Evolutionary conservation across 2,329 filamentous ascomycete genomes (phyloP).

Genomic region (Exserohilum turcica): DNA sequence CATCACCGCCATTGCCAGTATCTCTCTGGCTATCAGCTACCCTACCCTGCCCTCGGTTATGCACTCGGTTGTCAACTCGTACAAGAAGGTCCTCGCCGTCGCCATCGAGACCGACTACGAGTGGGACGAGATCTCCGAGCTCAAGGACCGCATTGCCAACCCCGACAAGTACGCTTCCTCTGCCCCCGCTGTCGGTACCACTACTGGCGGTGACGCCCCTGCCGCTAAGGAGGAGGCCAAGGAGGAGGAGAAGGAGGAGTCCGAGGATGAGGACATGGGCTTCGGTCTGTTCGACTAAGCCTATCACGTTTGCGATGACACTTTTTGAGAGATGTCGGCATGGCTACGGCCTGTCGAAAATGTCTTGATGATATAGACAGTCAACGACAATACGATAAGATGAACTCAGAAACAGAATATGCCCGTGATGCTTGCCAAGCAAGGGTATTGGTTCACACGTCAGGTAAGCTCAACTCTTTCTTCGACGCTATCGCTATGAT

Average conservation of each 20-base stretch:
- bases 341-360: slow-evolving; percentile 25
- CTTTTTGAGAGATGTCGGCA: slow-evolving; percentile 27
- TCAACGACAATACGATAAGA: slow-evolving; percentile 45
- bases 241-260: slow-evolving; percentile 61
- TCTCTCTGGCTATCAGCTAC: slow-evolving; percentile 93
- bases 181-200: slow-evolving; percentile 68
- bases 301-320: slow-evolving; percentile 24
- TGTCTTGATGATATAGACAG: slow-evolving; percentile 40
- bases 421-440: slow-evolving; percentile 35
- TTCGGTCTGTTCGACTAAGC: slow-evolving; percentile 62
- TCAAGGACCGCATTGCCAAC: slow-evolving; percentile 99
- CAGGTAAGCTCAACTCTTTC: slow-evolving; percentile 44
- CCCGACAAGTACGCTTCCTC: slow-evolving; percentile 92
- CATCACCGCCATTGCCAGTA: slow-evolving; percentile 82
- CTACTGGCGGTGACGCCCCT: slow-evolving; percentile 58
- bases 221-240: slow-evolving; percentile 55
- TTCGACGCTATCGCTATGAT: slow-evolving; percentile 56
- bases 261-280: slow-evolving; percentile 61
- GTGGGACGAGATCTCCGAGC: slow-evolving; percentile 94
- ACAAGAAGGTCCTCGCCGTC: slow-evolving; percentile 95
- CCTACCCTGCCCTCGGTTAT: slow-evolving; percentile 95
- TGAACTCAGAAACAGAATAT: slow-evolving; percentile 24
- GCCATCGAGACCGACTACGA: slow-evolving; percentile 88
- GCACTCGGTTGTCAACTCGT: slow-evolving; percentile 94
- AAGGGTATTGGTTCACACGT: slow-evolving; percentile 10